phyloP scores from a whole-genome alignment of 306 rosid genomes.

The Calophaca sinica region DNA sequence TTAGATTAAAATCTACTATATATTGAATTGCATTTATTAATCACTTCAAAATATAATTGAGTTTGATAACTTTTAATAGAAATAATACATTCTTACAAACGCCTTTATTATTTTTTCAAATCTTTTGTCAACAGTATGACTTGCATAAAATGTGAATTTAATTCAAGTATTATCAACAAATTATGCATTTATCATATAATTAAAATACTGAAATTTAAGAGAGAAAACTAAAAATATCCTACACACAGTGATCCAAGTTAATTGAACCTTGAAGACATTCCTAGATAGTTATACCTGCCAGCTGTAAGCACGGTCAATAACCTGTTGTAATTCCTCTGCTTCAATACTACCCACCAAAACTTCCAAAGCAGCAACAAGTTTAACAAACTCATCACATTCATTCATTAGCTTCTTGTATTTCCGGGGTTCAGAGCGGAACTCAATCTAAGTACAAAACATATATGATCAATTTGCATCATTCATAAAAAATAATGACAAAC shows the following conservation, averaged over 20 bases:
- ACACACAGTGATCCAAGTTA: background rate
- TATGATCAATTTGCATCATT: conserved; percentile 19
- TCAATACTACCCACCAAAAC: conserved; percentile 52
- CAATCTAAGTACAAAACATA: conserved; percentile 57
- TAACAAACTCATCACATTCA: conserved; percentile 74
- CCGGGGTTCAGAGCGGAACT: conserved; percentile 74
- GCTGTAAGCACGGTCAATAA: conserved; percentile 57
- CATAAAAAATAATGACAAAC: background rate
- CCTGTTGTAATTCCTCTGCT: conserved; percentile 55
- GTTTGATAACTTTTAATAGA: no score
- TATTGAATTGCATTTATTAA: no score
- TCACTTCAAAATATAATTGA: no score
- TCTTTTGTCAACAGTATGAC: no score
- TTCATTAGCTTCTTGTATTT: conserved; percentile 72
- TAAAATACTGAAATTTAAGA: no score
- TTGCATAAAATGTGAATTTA: no score
- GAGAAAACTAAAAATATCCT: no score
- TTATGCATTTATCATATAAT: no score
- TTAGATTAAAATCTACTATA: no score
- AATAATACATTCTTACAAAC: no score
- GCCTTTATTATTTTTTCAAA: no score
- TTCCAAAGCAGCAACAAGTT: conserved; percentile 52
- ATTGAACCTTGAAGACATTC: conserved; percentile 7
- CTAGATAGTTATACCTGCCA: conserved; percentile 70
- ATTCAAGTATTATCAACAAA: no score